Conservation (phyloP, 2,329 filamentous ascomycete species). For the Verticillium klebahnii region DNA sequence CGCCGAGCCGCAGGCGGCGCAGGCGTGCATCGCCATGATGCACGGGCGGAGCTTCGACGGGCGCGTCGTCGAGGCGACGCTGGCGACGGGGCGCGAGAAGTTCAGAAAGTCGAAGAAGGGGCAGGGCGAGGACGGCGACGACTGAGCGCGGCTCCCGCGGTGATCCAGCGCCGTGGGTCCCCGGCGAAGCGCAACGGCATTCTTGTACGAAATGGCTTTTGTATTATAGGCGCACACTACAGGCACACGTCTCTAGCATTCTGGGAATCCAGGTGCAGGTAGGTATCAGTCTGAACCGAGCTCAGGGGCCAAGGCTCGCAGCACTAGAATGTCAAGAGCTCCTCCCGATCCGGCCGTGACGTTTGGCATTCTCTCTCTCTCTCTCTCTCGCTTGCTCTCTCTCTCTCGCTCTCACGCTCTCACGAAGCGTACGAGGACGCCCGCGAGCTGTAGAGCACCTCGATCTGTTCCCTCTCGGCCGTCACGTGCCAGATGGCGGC, state of each 20-base stretch:
- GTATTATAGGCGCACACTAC: not conserved
- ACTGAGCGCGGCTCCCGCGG: not conserved
- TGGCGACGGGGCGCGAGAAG: slow-evolving; percentile 66
- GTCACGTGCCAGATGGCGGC: slow-evolving; percentile 67
- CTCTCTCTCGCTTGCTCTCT: no score
- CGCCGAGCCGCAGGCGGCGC: slow-evolving; percentile 63
- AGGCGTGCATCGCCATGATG: slow-evolving; percentile 70
- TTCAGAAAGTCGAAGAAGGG: slow-evolving; percentile 64
- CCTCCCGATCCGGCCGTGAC: no score
- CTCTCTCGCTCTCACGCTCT: no score
- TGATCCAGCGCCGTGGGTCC: no score
- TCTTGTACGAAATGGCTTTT: not conserved
- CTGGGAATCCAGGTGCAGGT: not conserved
- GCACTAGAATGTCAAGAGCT: no score
- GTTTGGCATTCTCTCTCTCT: no score
- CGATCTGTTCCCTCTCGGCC: slow-evolving; percentile 38
- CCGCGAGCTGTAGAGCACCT: slow-evolving; percentile 5
- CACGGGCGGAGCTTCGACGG: slow-evolving; percentile 76
- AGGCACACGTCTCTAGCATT: not conserved
- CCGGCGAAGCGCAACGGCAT: no score
- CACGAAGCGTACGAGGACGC: not conserved
- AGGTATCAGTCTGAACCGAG: not conserved
- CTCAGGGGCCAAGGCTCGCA: not conserved
- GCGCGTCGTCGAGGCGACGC: slow-evolving; percentile 64
- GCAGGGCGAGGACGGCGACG: slow-evolving; percentile 32